Conservation (phyloP, 441 rosid species). For the Populus hybrid region DNA sequence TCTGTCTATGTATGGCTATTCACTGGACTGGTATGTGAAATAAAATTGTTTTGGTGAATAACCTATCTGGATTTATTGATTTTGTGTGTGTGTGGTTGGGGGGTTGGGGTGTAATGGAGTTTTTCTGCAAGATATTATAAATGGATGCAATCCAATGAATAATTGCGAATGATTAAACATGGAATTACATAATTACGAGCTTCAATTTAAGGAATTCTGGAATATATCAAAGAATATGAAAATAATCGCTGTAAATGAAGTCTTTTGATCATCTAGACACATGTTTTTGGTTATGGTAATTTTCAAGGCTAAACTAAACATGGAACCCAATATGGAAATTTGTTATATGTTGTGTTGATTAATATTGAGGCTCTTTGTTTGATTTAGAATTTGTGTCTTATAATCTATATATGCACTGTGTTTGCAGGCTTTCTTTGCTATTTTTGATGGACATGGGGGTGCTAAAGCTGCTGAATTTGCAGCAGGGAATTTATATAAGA, state of each 20-base stretch:
- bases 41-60: not conserved
- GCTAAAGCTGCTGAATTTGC: slow-evolving; percentile 77
- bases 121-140: not conserved
- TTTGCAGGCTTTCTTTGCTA: slow-evolving; percentile 67
- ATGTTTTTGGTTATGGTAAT: not conserved
- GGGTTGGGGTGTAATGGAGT: not conserved
- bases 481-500: slow-evolving; percentile 51
- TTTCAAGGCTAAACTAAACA: not conserved
- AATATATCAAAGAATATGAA: not conserved
- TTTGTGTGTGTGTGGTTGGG: not conserved
- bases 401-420: not conserved
- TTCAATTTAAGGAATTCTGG: not conserved
- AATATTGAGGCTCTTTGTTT: not conserved
- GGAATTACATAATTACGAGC: not conserved
- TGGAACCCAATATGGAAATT: not conserved
- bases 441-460: slow-evolving; percentile 93
- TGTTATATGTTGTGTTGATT: not conserved
- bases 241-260: not conserved
- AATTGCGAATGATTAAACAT: not conserved
- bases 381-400: not conserved
- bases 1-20: not conserved
- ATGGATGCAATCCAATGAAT: not conserved
- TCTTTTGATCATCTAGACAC: not conserved
- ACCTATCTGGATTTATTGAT: not conserved
- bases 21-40: not conserved